Conservation (phyloP, 768 basidiomycete genomes). For the Strobilomyces echinocephalus region DNA sequence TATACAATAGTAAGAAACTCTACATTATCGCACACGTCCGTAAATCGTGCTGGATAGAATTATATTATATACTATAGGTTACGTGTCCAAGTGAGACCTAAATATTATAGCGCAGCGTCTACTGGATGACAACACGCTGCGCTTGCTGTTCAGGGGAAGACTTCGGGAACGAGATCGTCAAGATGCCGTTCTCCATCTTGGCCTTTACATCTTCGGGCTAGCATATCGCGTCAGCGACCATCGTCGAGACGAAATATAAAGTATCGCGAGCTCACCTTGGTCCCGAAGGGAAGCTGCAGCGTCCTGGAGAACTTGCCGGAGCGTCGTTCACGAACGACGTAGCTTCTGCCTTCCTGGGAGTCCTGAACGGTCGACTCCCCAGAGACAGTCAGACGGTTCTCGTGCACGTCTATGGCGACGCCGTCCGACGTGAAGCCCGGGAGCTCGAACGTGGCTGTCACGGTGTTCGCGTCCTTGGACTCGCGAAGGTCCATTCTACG, state of each 20-base stretch:
- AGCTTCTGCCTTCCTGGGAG: constrained; percentile 34
- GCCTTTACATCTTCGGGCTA: constrained; percentile 47
- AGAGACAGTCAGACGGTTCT: constrained; percentile 44
- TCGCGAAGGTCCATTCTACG: constrained; percentile 45
- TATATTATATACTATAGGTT: no score
- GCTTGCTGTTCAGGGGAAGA: constrained; percentile 27
- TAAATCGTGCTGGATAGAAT: no score
- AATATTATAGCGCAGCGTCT: background rate
- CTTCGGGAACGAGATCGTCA: constrained; percentile 47
- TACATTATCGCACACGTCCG: no score
- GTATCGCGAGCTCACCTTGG: constrained; percentile 33
- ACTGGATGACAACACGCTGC: background rate
- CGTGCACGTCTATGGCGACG: constrained; percentile 43
- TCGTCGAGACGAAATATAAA: no score
- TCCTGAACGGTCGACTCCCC: constrained; percentile 36
- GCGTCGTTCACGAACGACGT: constrained; percentile 41
- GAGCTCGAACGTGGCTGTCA: constrained; percentile 52
- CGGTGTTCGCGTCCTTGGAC: constrained; percentile 35
- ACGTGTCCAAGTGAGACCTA: background rate
- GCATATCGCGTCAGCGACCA: background rate
- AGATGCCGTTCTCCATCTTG: constrained; percentile 33
- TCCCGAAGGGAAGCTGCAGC: constrained; percentile 43
- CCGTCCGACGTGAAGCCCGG: constrained; percentile 50
- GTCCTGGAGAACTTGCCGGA: constrained; percentile 43
- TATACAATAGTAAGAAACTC: no score